A percentile compares a stretch with the other conserved stretches of the same genome.
These are phyloP conservation scores for Lentinus brumalis DNA, from an alignment of 768 basidiomycete species.

Conservation along the genomic window DNA sequence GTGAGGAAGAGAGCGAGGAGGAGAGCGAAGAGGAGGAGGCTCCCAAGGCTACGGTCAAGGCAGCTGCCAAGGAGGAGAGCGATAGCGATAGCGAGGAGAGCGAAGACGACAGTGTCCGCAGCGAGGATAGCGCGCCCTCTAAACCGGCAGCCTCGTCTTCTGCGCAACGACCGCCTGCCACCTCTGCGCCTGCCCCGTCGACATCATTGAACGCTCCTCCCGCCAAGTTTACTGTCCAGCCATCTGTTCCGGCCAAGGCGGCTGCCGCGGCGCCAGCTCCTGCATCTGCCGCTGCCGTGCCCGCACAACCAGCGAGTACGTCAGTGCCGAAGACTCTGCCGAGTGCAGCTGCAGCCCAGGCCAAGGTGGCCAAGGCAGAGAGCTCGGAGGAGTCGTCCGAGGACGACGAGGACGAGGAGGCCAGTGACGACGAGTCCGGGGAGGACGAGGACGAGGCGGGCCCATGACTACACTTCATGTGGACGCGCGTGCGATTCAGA, in stretches of 20 bases:
- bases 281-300: not conserved
- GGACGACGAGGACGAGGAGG: not conserved
- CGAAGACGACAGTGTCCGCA: conserved; percentile 20
- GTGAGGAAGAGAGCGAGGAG: conserved; percentile 39
- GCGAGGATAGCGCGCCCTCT: conserved; percentile 20
- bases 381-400: conserved; percentile 1
- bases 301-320: not conserved
- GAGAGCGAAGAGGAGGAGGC: conserved; percentile 25
- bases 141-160: not conserved
- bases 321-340: not conserved
- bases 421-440: not conserved
- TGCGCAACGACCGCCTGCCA: too few relatives aligned
- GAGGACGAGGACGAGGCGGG: not conserved
- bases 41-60: conserved; percentile 19
- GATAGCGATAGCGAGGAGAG: conserved; percentile 30
- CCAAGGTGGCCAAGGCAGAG: not conserved
- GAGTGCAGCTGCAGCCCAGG: not conserved
- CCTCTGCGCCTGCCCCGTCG: too few relatives aligned
- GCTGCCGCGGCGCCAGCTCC: not conserved
- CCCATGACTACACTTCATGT: not conserved
- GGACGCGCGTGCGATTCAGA: not conserved
- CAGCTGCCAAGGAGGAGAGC: conserved; percentile 25
- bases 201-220: not conserved
- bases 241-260: not conserved
- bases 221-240: not conserved